Evolutionary conservation across 2,329 filamentous ascomycete genomes (phyloP).

Genomic region (Ampelomyces quisqualis): DNA sequence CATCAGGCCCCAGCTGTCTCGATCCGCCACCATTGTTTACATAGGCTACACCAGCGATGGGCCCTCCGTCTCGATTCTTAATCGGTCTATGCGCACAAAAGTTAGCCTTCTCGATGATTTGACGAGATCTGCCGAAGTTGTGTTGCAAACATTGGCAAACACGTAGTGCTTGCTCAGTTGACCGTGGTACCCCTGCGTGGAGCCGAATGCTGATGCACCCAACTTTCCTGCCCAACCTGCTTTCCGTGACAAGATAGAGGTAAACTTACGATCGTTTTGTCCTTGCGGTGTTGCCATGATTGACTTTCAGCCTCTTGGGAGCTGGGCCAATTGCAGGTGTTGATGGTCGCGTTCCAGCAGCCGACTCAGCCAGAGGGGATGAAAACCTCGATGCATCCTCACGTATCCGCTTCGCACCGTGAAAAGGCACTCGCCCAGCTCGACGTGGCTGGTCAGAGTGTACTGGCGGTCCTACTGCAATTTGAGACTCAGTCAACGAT

Average conservation of each 20-base stretch:
- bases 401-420: slow-evolving; percentile 35
- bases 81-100: slow-evolving; percentile 59
- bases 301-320: slow-evolving; percentile 40
- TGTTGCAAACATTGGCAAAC: slow-evolving; percentile 33
- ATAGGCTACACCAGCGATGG: slow-evolving; percentile 65
- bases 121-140: slow-evolving; percentile 17
- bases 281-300: slow-evolving; percentile 38
- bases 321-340: slow-evolving; percentile 35
- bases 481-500: slow-evolving; percentile 40
- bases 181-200: slow-evolving; percentile 27
- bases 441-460: slow-evolving; percentile 34
- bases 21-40: slow-evolving; percentile 58
- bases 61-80: slow-evolving; percentile 68
- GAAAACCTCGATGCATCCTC: slow-evolving; percentile 34
- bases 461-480: slow-evolving; percentile 39
- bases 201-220: slow-evolving; percentile 28
- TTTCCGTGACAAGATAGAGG: slow-evolving; percentile 11
- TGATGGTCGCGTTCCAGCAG: slow-evolving; percentile 35
- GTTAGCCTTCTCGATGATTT: slow-evolving; percentile 34
- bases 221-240: slow-evolving; percentile 12
- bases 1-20: slow-evolving; percentile 61
- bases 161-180: slow-evolving; percentile 39
- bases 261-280: slow-evolving; percentile 44
- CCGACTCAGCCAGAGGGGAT: slow-evolving; percentile 36
- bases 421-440: slow-evolving; percentile 29